Percentiles rank a stretch among this genome's conserved stretches.
These are phyloP conservation scores for Cryphonectria carpinicola DNA, from an alignment of 2,329 filamentous ascomycete genomes.

Conservation along the genomic window DNA sequence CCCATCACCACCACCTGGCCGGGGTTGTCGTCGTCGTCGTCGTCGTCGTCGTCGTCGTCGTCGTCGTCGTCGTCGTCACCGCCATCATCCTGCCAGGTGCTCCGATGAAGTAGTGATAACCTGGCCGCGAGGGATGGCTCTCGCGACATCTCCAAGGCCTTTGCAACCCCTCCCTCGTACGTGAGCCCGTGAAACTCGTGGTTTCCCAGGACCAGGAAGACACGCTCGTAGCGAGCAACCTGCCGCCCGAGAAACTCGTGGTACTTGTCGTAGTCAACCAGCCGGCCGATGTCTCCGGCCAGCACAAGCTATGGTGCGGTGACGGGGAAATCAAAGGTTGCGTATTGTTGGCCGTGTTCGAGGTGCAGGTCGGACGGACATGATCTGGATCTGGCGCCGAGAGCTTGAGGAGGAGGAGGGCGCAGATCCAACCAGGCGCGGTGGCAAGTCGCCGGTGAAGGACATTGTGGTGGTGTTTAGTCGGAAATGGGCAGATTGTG, in stretches of 20 bases:
- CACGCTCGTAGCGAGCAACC: slow-evolving; percentile 45
- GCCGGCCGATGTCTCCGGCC: slow-evolving; percentile 54
- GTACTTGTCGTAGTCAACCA: slow-evolving; percentile 51
- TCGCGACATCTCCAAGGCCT: slow-evolving; percentile 42
- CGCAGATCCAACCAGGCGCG: no score
- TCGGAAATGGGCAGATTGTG: no score
- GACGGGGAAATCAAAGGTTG: slow-evolving; percentile 45
- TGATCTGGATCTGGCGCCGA: slow-evolving; percentile 40
- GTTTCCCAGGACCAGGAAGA: slow-evolving; percentile 57
- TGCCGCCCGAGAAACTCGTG: slow-evolving; percentile 52
- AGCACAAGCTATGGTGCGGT: slow-evolving; percentile 50
- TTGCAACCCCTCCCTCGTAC: slow-evolving; percentile 42
- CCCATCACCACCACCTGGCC: no score
- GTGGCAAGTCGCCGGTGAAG: background rate
- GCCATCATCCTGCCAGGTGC: slow-evolving; percentile 43
- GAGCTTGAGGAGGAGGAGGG: background rate
- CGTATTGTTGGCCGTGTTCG: slow-evolving; percentile 49
- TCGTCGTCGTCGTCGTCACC: slow-evolving; percentile 24
- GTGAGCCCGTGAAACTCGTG: slow-evolving; percentile 57
- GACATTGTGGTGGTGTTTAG: background rate
- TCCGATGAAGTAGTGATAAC: slow-evolving; percentile 49
- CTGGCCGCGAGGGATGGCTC: slow-evolving; percentile 44
- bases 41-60: slow-evolving; percentile 25
- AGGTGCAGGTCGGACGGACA: slow-evolving; percentile 59
- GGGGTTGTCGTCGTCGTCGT: slow-evolving; percentile 31